Conservation (phyloP, 331 rosid genomes). For the Pyracantha coccinea region DNA sequence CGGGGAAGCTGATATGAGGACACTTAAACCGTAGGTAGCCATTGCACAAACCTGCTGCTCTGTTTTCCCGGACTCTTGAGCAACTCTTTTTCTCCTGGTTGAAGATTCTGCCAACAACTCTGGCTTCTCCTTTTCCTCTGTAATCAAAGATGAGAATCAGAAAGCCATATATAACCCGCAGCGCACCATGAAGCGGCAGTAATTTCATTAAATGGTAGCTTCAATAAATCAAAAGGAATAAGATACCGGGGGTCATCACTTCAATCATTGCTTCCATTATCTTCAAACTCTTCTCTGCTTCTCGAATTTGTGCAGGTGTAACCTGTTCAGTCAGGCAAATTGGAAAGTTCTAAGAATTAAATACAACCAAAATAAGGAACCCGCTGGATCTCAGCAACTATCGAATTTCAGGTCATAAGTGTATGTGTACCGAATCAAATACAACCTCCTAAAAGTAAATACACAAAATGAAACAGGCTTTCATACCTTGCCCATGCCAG, state of each 20-base stretch:
- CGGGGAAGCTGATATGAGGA: not conserved
- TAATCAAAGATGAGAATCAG: constrained; percentile 20
- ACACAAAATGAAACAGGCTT: constrained; percentile 5
- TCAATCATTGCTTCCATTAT: constrained; percentile 95
- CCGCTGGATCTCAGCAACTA: not conserved
- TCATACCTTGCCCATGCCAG: constrained; percentile 97
- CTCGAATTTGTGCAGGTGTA: constrained; percentile 96
- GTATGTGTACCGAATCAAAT: too few relatives aligned
- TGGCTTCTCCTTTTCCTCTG: constrained; percentile 97
- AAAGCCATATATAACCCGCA: not conserved
- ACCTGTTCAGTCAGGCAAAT: constrained; percentile 39
- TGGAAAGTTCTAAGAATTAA: not conserved
- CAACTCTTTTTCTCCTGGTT: constrained; percentile 78
- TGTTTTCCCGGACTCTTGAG: constrained; percentile 84
- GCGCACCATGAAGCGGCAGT: not conserved
- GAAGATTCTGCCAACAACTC: constrained; percentile 93
- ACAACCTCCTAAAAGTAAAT: too few relatives aligned
- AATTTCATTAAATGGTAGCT: not conserved
- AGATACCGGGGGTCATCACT: constrained; percentile 90
- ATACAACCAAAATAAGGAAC: not conserved
- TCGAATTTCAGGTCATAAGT: not conserved
- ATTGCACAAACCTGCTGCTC: constrained; percentile 74
- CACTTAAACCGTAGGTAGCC: not conserved
- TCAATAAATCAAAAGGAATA: not conserved
- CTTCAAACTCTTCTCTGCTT: constrained; percentile 86